phyloP scores from a whole-genome alignment of 2,329 filamentous ascomycete species.

The Calonectria leucothoes region DNA sequence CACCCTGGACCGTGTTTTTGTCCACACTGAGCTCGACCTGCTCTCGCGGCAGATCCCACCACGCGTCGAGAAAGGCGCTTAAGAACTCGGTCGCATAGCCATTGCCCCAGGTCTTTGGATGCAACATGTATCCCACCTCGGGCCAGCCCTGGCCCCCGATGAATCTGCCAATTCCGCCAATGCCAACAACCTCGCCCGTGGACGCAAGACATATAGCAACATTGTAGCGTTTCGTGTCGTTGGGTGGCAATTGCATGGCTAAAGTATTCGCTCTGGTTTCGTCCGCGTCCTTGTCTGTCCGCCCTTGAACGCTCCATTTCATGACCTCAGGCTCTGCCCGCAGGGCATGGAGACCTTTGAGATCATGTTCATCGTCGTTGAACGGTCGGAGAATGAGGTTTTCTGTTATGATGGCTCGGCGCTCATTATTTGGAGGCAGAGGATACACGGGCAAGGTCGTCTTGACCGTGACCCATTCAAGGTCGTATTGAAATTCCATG shows the following conservation, averaged over 20 bases:
- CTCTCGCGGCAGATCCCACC: constrained; percentile 61
- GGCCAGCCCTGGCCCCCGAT: constrained; percentile 62
- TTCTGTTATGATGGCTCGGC: constrained; percentile 58
- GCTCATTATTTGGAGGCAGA: constrained; percentile 52
- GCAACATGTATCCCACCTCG: constrained; percentile 69
- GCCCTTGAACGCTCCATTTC: constrained; percentile 62
- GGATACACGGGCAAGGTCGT: constrained; percentile 59
- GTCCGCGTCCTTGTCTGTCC: constrained; percentile 55
- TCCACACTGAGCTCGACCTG: constrained; percentile 58
- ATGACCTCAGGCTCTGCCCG: constrained; percentile 72
- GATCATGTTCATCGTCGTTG: constrained; percentile 57
- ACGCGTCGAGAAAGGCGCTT: constrained; percentile 56
- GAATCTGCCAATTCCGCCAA: constrained; percentile 56
- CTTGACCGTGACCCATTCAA: constrained; percentile 55
- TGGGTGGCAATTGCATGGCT: constrained; percentile 56
- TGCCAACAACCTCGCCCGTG: constrained; percentile 63
- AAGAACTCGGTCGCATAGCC: constrained; percentile 70
- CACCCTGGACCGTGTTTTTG: constrained; percentile 47
- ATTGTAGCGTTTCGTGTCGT: constrained; percentile 66
- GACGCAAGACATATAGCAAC: constrained; percentile 62
- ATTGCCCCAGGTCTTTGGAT: constrained; percentile 63
- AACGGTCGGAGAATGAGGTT: constrained; percentile 67
- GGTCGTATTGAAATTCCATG: constrained; percentile 35
- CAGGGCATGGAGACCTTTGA: constrained; percentile 61
- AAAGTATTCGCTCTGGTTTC: constrained; percentile 47